Conservation (phyloP, 2,329 filamentous ascomycete species). For the Penicillium sp. region DNA sequence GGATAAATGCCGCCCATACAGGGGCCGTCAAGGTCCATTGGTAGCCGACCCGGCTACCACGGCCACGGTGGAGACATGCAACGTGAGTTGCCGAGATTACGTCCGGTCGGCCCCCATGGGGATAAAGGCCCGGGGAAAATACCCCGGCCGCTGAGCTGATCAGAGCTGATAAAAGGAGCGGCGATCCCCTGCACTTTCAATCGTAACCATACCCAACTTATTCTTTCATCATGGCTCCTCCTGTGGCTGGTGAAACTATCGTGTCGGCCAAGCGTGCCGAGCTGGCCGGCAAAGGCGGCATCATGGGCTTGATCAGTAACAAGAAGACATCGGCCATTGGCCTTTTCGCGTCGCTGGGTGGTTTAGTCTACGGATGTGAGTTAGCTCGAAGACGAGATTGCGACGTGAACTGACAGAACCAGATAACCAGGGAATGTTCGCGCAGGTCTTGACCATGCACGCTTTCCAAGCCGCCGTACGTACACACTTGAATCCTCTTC, state of each 20-base stretch:
- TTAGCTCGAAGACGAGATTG: not conserved
- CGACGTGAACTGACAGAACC: not conserved
- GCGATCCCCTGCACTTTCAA: not conserved
- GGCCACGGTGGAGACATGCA: not conserved
- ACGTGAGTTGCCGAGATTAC: not conserved
- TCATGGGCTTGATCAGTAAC: conserved; percentile 52
- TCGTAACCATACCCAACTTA: not conserved
- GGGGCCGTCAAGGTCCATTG: not conserved
- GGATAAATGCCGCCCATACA: not conserved
- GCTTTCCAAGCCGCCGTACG: conserved; percentile 49
- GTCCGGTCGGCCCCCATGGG: conserved; percentile 1
- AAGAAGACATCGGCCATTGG: conserved; percentile 56
- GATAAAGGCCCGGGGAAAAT: conserved; percentile 10
- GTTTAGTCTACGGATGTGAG: conserved; percentile 59
- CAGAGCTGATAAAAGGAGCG: conserved; percentile 3
- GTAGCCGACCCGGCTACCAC: not conserved
- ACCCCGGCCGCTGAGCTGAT: no score
- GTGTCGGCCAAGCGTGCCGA: conserved; percentile 35
- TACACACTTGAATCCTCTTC: not conserved
- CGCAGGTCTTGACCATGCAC: conserved; percentile 60
- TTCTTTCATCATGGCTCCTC: conserved; percentile 12
- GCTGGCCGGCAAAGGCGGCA: conserved; percentile 43
- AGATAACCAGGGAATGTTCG: conserved; percentile 73
- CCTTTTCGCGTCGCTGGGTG: conserved; percentile 54
- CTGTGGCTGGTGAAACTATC: conserved; percentile 21